phyloP scores from a whole-genome alignment of 805 yeast species.

The Zygoascus ofunaensis region DNA sequence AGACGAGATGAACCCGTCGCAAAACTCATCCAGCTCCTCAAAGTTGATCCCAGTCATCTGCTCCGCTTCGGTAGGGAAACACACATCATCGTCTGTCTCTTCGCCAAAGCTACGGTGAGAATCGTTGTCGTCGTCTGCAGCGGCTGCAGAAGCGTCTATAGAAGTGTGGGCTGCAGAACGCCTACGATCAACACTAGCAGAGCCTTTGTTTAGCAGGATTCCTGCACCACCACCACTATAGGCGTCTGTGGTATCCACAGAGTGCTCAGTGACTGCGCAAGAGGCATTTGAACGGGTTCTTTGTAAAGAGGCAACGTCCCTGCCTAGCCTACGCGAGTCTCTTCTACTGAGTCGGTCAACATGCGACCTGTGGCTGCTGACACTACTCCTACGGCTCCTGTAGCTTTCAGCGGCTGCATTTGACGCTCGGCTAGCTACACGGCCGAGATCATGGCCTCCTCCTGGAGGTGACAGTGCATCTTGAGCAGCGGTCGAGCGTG shows the following conservation, averaged over 20 bases:
- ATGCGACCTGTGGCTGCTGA: not conserved
- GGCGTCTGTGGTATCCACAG: slow-evolving; percentile 6
- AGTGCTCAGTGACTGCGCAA: slow-evolving; percentile 16
- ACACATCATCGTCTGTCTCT: slow-evolving; percentile 94
- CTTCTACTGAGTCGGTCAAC: not conserved
- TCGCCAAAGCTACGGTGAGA: slow-evolving; percentile 45
- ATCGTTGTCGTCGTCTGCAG: slow-evolving; percentile 22
- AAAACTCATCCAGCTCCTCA: slow-evolving; percentile 79
- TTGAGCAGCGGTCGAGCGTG: slow-evolving; percentile 34
- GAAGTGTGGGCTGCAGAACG: slow-evolving; percentile 16
- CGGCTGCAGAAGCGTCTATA: slow-evolving; percentile 30
- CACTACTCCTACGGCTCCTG: not conserved
- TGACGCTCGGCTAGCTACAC: slow-evolving; percentile 9
- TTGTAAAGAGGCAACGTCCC: not conserved
- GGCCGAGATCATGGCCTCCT: slow-evolving; percentile 10
- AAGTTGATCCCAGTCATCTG: slow-evolving; percentile 76
- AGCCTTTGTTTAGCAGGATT: slow-evolving; percentile 15
- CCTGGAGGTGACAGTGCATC: slow-evolving; percentile 14
- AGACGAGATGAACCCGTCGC: slow-evolving; percentile 25
- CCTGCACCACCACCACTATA: slow-evolving; percentile 11
- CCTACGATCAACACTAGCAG: slow-evolving; percentile 6
- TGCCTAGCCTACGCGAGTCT: slow-evolving; percentile 1
- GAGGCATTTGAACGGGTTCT: slow-evolving; percentile 12
- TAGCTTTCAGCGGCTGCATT: slow-evolving; percentile 15
- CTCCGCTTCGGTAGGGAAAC: slow-evolving; percentile 71